Conservation (phyloP, 129 eudicot species). For the Flaveria trinervia region DNA sequence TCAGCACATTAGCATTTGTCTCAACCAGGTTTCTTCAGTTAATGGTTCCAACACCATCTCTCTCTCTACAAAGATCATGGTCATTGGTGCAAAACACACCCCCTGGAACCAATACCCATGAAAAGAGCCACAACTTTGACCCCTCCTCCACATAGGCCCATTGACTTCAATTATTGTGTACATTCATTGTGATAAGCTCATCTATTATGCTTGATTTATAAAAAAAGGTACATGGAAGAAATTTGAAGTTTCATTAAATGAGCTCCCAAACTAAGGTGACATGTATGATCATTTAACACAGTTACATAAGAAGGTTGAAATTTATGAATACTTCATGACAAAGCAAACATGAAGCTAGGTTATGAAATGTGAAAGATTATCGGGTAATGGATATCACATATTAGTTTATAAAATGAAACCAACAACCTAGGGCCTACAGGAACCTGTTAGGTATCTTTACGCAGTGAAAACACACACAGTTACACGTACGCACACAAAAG, state of each 20-base stretch:
- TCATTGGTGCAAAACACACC: not conserved
- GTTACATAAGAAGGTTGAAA: not conserved
- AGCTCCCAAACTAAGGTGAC: not conserved
- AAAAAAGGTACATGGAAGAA: not conserved
- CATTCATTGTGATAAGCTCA: not conserved
- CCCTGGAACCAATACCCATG: constrained; percentile 6
- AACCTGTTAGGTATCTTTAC: too few species aligned
- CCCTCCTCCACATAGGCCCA: not conserved
- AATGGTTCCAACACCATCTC: constrained; percentile 19
- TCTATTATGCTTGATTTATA: not conserved
- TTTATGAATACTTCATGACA: not conserved
- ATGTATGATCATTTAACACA: not conserved
- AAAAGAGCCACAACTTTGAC: not conserved
- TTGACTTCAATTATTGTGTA: constrained; percentile 1
- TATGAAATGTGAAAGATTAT: not conserved
- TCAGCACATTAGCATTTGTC: constrained; percentile 15
- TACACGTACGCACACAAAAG: too few species aligned
- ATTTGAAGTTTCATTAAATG: not conserved
- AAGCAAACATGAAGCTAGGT: not conserved
- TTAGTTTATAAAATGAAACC: not conserved
- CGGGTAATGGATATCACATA: not conserved
- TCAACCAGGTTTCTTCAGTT: constrained; percentile 9
- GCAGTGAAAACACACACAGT: too few species aligned
- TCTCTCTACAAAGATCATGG: constrained; percentile 20
- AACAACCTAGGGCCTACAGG: not conserved